These are phyloP conservation scores for Colletotrichum tabaci DNA, from an alignment of 2,329 filamentous ascomycete species.

Conservation along the genomic window DNA sequence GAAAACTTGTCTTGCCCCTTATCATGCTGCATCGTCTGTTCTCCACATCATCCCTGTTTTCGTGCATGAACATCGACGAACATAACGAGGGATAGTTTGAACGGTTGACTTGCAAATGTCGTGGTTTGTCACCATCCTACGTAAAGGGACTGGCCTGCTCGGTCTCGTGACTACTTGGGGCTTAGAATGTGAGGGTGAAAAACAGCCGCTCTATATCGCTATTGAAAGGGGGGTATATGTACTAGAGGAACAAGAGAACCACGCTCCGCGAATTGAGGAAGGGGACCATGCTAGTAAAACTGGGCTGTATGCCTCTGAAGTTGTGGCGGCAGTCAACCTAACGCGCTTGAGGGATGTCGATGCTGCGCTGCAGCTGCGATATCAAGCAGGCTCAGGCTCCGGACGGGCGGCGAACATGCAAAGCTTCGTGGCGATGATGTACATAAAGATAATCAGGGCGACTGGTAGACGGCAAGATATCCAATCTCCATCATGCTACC, in stretches of 20 bases:
- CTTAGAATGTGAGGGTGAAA: background rate
- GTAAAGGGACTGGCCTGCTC: background rate
- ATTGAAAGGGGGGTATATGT: slow-evolving; percentile 12
- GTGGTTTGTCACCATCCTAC: background rate
- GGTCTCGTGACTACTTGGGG: background rate
- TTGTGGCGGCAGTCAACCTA: background rate
- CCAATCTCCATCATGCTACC: slow-evolving; percentile 67
- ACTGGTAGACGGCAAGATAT: slow-evolving; percentile 62
- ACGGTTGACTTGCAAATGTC: background rate
- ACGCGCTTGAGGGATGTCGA: background rate
- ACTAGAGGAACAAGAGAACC: background rate
- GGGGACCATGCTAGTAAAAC: background rate
- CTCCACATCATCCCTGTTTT: too few species aligned
- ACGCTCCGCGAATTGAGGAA: background rate
- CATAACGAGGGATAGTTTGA: background rate
- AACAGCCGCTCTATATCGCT: slow-evolving; percentile 7
- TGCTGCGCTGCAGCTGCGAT: background rate
- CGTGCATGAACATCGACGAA: too few species aligned
- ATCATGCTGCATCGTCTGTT: too few species aligned
- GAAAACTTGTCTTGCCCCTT: too few species aligned
- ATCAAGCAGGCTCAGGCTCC: background rate
- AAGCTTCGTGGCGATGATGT: background rate
- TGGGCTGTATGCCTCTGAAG: background rate
- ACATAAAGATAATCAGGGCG: slow-evolving; percentile 3
- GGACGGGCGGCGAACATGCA: background rate